Conservation (phyloP, 2,329 filamentous ascomycete species). For the Pseudogymnoascus sp. region DNA sequence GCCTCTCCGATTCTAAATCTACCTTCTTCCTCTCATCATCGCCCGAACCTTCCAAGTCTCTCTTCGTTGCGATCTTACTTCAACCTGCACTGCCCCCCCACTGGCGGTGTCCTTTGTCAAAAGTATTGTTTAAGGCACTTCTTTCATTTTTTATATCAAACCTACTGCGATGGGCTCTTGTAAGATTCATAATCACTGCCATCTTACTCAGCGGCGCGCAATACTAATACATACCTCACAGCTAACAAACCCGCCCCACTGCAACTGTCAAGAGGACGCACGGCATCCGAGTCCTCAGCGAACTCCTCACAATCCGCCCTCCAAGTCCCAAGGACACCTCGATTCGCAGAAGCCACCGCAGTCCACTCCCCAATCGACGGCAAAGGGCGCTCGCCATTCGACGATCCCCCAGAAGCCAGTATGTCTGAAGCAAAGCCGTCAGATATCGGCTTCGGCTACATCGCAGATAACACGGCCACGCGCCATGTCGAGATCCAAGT, state of each 20-base stretch:
- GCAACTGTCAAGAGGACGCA: slow-evolving; percentile 24
- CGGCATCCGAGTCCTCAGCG: slow-evolving; percentile 35
- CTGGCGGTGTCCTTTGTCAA: slow-evolving; percentile 17
- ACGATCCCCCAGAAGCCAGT: slow-evolving; percentile 46
- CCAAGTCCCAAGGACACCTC: slow-evolving; percentile 64
- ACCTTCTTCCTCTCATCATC: slow-evolving; percentile 18
- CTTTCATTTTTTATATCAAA: neutral
- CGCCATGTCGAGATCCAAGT: slow-evolving; percentile 53
- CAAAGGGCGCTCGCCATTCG: slow-evolving; percentile 45
- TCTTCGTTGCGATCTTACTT: slow-evolving; percentile 19
- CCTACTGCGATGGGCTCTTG: neutral
- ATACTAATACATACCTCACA: slow-evolving; percentile 1
- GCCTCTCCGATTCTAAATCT: slow-evolving; percentile 28
- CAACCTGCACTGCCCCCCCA: slow-evolving; percentile 15
- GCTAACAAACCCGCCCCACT: slow-evolving; percentile 18
- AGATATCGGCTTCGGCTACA: slow-evolving; percentile 90
- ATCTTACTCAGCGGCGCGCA: neutral
- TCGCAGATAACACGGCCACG: slow-evolving; percentile 49
- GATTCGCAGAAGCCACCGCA: slow-evolving; percentile 73
- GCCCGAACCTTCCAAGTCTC: slow-evolving; percentile 16
- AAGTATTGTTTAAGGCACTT: slow-evolving; percentile 9
- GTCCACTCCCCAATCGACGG: slow-evolving; percentile 68
- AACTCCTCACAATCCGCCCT: slow-evolving; percentile 33
- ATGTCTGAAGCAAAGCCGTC: slow-evolving; percentile 62
- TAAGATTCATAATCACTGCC: neutral